Percentiles rank a stretch among this genome's conserved stretches.
Evolutionary conservation across 2,329 filamentous ascomycete genomes (phyloP).

Genomic region (Beauveria asiatica): DNA sequence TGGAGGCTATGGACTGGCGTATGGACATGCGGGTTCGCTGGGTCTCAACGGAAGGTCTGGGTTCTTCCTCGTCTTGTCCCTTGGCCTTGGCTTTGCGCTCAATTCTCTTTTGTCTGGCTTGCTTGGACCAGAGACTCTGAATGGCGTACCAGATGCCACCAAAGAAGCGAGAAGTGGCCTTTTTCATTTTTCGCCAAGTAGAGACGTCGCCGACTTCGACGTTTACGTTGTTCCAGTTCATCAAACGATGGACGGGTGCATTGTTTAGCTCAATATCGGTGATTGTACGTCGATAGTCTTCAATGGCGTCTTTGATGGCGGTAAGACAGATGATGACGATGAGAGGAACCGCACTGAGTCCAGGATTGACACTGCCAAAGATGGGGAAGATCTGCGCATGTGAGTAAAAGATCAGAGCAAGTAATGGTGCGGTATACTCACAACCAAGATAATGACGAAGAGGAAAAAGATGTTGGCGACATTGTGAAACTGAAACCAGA

Average conservation of each 20-base stretch:
- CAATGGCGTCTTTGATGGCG: constrained; percentile 86
- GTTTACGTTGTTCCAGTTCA: constrained; percentile 90
- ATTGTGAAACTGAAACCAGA: constrained; percentile 98
- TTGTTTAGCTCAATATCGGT: constrained; percentile 95
- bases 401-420: constrained; percentile 9
- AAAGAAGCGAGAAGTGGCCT: constrained; percentile 61
- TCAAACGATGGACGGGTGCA: constrained; percentile 80
- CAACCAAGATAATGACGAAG: constrained; percentile 87
- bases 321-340: constrained; percentile 89
- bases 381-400: constrained; percentile 78
- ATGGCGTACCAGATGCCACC: constrained; percentile 43
- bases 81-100: constrained; percentile 32
- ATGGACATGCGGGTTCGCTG: constrained; percentile 25
- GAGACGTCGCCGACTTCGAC: constrained; percentile 80
- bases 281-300: constrained; percentile 86
- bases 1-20: constrained; percentile 36
- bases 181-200: constrained; percentile 82
- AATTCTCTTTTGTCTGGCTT: constrained; percentile 39
- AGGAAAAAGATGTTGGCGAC: constrained; percentile 98
- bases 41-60: constrained; percentile 49
- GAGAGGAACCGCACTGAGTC: constrained; percentile 79
- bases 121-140: constrained; percentile 41
- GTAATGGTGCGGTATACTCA: constrained; percentile 41
- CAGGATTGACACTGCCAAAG: constrained; percentile 86
- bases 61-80: constrained; percentile 34